A percentile compares a stretch with the other conserved stretches of the same genome.
Conservation (phyloP, 306 rosid genomes). For the Sesbania bispinosa region DNA sequence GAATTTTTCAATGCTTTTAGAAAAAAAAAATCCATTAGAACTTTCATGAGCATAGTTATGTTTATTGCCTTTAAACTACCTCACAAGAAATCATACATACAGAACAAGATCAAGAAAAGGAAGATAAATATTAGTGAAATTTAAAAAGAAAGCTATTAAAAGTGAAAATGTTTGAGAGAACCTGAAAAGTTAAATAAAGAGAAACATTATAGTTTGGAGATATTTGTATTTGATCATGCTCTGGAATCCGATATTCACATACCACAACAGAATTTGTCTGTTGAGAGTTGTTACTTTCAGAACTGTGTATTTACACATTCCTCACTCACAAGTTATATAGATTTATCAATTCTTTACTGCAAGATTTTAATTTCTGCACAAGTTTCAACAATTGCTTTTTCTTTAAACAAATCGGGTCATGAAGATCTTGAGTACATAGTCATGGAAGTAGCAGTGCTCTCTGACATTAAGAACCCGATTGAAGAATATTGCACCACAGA, state of each 20-base stretch:
- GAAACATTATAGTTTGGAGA: background rate
- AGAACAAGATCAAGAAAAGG: background rate
- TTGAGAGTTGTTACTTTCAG: too few relatives aligned
- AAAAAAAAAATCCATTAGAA: background rate
- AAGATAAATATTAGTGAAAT: background rate
- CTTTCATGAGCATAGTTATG: background rate
- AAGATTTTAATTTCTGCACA: background rate
- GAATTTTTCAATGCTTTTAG: background rate
- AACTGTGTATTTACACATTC: too few relatives aligned
- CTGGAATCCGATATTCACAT: background rate
- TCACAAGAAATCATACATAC: background rate
- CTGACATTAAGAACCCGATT: too few relatives aligned
- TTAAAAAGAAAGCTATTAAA: background rate
- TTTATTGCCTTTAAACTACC: background rate
- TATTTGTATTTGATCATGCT: background rate
- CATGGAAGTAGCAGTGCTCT: background rate
- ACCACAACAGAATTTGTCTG: background rate
- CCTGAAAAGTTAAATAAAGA: background rate
- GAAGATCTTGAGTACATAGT: background rate
- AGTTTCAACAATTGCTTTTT: slow-evolving; percentile 3
- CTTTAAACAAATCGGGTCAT: too few relatives aligned
- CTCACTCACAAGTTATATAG: background rate
- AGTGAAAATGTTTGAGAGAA: background rate
- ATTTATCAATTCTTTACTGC: background rate
- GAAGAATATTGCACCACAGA: too few relatives aligned